Evolutionary conservation across 495 filamentous ascomycete species (phyloP), one percentile per base, ranked within the genome.

Genomic region (Penicillium chermesinum): DNA sequence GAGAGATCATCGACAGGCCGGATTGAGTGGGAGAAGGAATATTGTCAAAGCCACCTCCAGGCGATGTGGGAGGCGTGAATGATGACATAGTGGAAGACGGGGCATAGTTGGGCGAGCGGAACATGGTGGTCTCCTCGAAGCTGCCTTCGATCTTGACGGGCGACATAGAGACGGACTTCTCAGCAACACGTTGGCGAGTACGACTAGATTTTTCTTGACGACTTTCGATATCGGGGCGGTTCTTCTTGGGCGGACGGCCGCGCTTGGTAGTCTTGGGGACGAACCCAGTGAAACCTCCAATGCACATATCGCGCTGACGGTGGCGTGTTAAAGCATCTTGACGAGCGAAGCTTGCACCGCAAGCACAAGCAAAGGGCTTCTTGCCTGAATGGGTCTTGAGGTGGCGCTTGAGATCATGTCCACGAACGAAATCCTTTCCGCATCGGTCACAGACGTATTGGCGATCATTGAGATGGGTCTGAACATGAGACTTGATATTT

Each of bases 401-500:
- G 61, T 98, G 93, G 16, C 93, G 84, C 67, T 97, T 98, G 47
- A 97, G 80, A 61, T 98, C 93, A 62, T 98, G 94, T 51, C 93
- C 90, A 19, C 93, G 83, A 49, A 97, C 94, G 58, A 98, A 98
- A 64, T 88, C 88, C 65, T 96, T 96, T 18, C 83, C 75, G 68
- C 93, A 98, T 17, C 84, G 78, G 41, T 87, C 85, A 63, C 93
- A 98, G 58, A 83, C 81, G 69, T 84, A 98, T 61, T 95, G 94
- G 21, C 94, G 80, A 54, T 97, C 94, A 52, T 91, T 91, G 45
- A 98, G 83, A 61, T 98, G 93, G 1, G 93, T 96, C 65, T 98
- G 93, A 36, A 98, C 87, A 64, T 98, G 93, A 7, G 89, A 91
- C 59, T 91, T 94, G 72, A 96, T 94, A 65, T 98, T 98, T 67